These are phyloP conservation scores for Kandelia obovata DNA, from an alignment of 345 rosid species.

Conservation along the genomic window DNA sequence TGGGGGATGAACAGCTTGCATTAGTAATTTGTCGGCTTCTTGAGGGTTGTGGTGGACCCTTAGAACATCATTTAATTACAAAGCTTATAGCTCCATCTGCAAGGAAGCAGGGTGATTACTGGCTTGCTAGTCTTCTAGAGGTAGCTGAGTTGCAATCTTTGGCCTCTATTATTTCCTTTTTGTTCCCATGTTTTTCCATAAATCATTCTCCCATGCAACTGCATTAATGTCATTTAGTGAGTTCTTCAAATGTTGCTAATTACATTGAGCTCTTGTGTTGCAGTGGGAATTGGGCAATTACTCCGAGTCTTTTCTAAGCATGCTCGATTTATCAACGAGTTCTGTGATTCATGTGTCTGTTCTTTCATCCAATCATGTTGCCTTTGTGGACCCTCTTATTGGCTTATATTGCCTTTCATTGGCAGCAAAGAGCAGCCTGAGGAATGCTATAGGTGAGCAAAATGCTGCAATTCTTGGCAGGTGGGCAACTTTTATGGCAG, in stretches of 20 bases:
- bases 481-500: constrained; percentile 74
- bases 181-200: not conserved
- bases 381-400: constrained; percentile 75
- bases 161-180: not conserved
- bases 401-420: constrained; percentile 66
- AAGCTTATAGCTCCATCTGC: constrained; percentile 74
- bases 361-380: constrained; percentile 49
- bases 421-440: constrained; percentile 52
- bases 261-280: constrained; percentile 31
- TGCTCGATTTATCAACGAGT: constrained; percentile 51
- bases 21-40: constrained; percentile 78
- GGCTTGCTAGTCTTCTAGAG: constrained; percentile 86
- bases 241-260: constrained; percentile 2
- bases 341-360: constrained; percentile 31
- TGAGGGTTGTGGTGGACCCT: constrained; percentile 73
- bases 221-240: not conserved
- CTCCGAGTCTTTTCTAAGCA: constrained; percentile 56
- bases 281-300: constrained; percentile 91
- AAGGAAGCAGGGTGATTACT: constrained; percentile 64
- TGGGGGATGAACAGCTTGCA: constrained; percentile 90
- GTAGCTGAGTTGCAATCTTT: constrained; percentile 38
- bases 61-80: constrained; percentile 57
- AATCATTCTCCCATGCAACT: not conserved
- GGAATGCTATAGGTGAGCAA: constrained; percentile 68
- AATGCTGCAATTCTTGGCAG: constrained; percentile 58